Evolutionary conservation across 148 eudicot species (phyloP), one percentile per base, ranked within the genome.

Genomic region (Camellia granthamiana): DNA sequence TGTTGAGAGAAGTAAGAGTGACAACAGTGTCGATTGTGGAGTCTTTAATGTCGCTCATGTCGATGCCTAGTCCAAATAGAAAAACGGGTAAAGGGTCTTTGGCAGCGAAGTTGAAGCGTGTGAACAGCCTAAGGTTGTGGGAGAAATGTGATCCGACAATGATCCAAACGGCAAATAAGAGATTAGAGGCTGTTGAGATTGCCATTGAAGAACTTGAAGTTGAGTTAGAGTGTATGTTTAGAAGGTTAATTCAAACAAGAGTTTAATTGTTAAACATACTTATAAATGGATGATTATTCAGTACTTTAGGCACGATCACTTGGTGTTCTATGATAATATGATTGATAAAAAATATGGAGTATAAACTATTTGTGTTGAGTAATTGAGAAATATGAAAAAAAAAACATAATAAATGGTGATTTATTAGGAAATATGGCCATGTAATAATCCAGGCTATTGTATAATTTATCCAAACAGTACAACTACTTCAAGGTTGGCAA

Each of bases 211-310:
- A 84, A 23, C 87, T 90, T 81, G 91, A 90, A n/a, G 86, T 66
- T 49, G 93, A 93, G 79, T 61, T 91, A 49, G 93, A 87, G 68
- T 80, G 90, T 21, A 93, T 93, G 59, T 88, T 89, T 79, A 87
- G 92, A 54, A 80, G 94, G 67, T 83, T 93, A 80, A 90, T 91
- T 49, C 86, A 80, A 74, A 93, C 97, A 43, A 88, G 97, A 74
- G 94, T 88, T 68, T 90, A 88, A 65, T 92, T 93, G 65, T 91
- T 93, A 51, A 91, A 93, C 68, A 81, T 91, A 67, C 84, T 93
- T 69, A 88, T 87, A 59, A 84, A 78, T 75, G 23, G 23, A 23
- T 23, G 23, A 23, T 23, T 23, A 23, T 23, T 23, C 23, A 23
- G 23, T 23, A 23, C 23, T 23, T 23, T 23, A 23, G 23, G 23